A percentile compares a stretch with the other conserved stretches of the same genome.
These are phyloP conservation scores for Citrus medica DNA, from an alignment of 345 rosid species.

Conservation along the genomic window DNA sequence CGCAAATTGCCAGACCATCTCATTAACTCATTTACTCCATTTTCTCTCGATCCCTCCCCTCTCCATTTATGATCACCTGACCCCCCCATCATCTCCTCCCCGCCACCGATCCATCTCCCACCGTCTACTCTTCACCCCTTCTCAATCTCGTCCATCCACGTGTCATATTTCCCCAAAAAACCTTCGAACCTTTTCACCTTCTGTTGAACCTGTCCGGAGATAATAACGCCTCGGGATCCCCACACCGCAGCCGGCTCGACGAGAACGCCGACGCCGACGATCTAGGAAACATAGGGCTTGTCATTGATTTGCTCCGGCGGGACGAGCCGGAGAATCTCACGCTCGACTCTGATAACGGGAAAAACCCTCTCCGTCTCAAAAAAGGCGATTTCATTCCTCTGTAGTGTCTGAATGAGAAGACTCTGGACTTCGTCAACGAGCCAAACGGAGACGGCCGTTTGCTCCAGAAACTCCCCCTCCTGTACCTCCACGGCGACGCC, in stretches of 20 bases:
- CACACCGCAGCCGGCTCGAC: conserved; percentile 88
- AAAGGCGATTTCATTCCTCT: conserved; percentile 78
- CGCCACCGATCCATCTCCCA: conserved; percentile 21
- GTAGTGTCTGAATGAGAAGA: conserved; percentile 68
- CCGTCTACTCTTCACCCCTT: conserved; percentile 15
- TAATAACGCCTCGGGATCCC: conserved; percentile 92
- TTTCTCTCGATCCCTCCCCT: conserved; percentile 12
- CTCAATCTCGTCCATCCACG: conserved; percentile 53
- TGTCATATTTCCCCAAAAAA: conserved; percentile 19
- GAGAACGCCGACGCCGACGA: conserved; percentile 43
- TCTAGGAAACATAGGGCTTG: conserved; percentile 72
- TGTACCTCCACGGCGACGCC: conserved; percentile 75
- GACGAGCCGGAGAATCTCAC: conserved; percentile 53
- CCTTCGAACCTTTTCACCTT: conserved; percentile 18
- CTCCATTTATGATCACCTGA: conserved; percentile 21
- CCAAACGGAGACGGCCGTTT: conserved; percentile 89
- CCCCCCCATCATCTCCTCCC: conserved; percentile 6
- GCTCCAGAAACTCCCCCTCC: conserved; percentile 78
- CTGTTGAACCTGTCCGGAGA: conserved; percentile 89
- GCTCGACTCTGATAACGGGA: conserved; percentile 68
- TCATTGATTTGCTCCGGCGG: conserved; percentile 67
- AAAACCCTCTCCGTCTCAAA: conserved; percentile 56
- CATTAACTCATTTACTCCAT: conserved; percentile 22
- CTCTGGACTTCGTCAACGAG: conserved; percentile 61
- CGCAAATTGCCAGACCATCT: conserved; percentile 12